phyloP scores from a whole-genome alignment of 495 filamentous ascomycete genomes.

The Hypoxylon perforatum region DNA sequence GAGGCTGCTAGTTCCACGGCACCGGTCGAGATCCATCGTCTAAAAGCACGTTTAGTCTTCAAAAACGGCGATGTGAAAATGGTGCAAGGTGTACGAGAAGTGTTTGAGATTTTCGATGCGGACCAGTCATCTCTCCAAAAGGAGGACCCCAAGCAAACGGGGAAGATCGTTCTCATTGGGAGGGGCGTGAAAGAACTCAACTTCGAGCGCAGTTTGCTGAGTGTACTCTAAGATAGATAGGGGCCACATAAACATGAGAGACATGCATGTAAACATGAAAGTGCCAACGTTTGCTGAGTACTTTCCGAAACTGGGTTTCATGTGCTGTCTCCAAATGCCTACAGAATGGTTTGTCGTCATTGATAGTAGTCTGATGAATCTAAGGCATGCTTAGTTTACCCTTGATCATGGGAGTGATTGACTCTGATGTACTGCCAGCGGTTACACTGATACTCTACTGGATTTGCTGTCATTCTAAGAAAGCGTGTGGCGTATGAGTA shows the following conservation, averaged over 20 bases:
- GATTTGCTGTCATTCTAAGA: too few relatives aligned
- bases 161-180: constrained; percentile 87
- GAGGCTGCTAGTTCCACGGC: constrained; percentile 19
- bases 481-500: too few relatives aligned
- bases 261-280: not conserved
- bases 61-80: constrained; percentile 73
- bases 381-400: too few relatives aligned
- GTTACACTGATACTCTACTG: too few relatives aligned
- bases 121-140: constrained; percentile 45
- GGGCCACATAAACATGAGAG: not conserved
- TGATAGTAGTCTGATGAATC: too few relatives aligned
- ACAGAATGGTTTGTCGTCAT: not conserved
- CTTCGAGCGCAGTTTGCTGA: constrained; percentile 54
- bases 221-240: constrained; percentile 31
- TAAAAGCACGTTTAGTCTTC: constrained; percentile 80
- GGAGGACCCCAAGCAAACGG: constrained; percentile 44
- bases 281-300: not conserved
- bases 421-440: too few relatives aligned
- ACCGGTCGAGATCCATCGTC: constrained; percentile 79
- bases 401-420: too few relatives aligned
- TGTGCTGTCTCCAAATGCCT: not conserved
- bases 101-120: constrained; percentile 88
- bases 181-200: constrained; percentile 65
- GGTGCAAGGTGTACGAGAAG: constrained; percentile 90
- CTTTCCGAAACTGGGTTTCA: not conserved